These are phyloP conservation scores for Leishmania martiniquensis DNA, from an alignment of 208 protist genomes.

Conservation along the genomic window DNA sequence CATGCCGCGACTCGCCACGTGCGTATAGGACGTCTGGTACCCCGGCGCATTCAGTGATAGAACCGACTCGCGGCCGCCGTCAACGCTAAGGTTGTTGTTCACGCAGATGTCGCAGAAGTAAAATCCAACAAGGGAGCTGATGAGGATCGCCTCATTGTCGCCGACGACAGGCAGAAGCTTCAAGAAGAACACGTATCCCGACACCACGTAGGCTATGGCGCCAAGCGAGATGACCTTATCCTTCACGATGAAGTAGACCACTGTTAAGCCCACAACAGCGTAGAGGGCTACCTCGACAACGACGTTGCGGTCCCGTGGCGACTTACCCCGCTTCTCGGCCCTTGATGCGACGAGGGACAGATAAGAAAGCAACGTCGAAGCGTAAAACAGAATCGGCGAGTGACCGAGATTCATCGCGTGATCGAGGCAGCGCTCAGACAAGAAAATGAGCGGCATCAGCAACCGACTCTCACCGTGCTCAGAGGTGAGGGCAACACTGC, in stretches of 20 bases:
- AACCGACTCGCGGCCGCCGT: conserved; percentile 40
- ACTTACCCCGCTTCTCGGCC: conserved; percentile 39
- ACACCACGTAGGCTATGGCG: conserved; percentile 61
- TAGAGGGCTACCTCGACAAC: conserved; percentile 41
- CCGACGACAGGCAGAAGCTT: conserved; percentile 53
- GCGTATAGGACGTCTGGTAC: conserved; percentile 67
- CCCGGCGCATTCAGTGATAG: conserved; percentile 45
- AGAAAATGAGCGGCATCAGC: conserved; percentile 81
- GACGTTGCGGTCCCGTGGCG: conserved; percentile 41
- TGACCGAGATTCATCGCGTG: conserved; percentile 44
- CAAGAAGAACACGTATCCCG: conserved; percentile 69
- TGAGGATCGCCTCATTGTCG: conserved; percentile 81
- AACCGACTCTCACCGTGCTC: conserved; percentile 79
- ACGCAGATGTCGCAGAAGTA: conserved; percentile 76
- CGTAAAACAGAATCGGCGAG: conserved; percentile 79
- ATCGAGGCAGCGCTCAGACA: conserved; percentile 70
- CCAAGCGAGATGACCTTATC: conserved; percentile 71
- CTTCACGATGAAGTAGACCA: conserved; percentile 60
- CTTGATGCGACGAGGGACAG: conserved; percentile 57
- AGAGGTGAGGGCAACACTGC: conserved; percentile 53
- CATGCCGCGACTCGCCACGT: conserved; percentile 73
- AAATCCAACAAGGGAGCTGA: conserved; percentile 77
- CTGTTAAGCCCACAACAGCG: conserved; percentile 45
- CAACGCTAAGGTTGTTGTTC: conserved; percentile 64
- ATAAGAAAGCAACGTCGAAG: conserved; percentile 80